phyloP scores from a whole-genome alignment of 768 basidiomycete species.

The Boletus vinaceobasis region DNA sequence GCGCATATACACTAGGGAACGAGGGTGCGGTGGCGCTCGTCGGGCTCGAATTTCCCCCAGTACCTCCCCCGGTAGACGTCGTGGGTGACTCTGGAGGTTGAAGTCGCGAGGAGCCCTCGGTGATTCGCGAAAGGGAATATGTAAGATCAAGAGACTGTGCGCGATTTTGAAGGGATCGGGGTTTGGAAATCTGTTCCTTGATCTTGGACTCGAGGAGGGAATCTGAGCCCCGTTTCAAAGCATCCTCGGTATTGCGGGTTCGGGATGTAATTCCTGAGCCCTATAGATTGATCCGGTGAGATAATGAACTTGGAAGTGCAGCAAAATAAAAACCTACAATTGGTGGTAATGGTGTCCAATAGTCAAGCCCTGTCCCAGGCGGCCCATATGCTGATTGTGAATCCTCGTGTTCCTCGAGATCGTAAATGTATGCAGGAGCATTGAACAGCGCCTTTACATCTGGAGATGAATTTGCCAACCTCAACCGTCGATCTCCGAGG shows the following conservation, averaged over 20 bases:
- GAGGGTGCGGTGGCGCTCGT: constrained; percentile 72
- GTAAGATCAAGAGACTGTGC: constrained; percentile 90
- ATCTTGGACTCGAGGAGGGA: constrained; percentile 81
- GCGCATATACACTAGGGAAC: constrained; percentile 83
- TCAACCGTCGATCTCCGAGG: constrained; percentile 67
- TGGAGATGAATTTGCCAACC: constrained; percentile 85
- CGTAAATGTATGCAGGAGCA: constrained; percentile 77
- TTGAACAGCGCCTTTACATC: constrained; percentile 96
- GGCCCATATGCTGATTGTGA: constrained; percentile 54
- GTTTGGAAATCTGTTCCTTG: constrained; percentile 71
- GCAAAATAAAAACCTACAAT: constrained; percentile 49
- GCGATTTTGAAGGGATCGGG: constrained; percentile 78
- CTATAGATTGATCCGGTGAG: constrained; percentile 34
- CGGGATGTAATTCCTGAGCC: constrained; percentile 68
- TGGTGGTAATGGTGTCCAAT: constrained; percentile 74
- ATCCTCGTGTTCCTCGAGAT: constrained; percentile 71
- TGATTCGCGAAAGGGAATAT: constrained; percentile 77
- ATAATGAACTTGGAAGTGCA: constrained; percentile 9
- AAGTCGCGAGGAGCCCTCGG: constrained; percentile 59
- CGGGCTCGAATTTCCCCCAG: constrained; percentile 76
- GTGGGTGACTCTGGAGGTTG: constrained; percentile 79
- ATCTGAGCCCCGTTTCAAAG: constrained; percentile 78
- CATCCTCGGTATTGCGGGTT: constrained; percentile 69
- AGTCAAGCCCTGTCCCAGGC: constrained; percentile 54
- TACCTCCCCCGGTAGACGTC: constrained; percentile 67